Conservation (phyloP, 768 basidiomycete species). For the Xerocomellus amylosporus region DNA sequence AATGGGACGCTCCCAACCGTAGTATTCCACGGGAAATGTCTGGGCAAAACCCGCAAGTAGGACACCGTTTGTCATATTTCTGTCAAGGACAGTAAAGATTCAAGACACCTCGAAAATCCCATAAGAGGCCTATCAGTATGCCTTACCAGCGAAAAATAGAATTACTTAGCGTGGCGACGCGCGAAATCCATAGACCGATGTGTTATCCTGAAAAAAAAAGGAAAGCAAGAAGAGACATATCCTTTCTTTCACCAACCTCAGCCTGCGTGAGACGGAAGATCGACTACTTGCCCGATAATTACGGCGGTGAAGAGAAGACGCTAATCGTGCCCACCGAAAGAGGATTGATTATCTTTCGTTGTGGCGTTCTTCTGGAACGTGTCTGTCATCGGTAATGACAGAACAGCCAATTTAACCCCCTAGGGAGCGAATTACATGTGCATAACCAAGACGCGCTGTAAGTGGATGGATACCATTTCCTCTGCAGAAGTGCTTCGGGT, state of each 20-base stretch:
- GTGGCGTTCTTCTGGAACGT: constrained; percentile 5
- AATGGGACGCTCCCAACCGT: background rate
- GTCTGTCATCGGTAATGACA: constrained; percentile 19
- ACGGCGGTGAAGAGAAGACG: constrained; percentile 1
- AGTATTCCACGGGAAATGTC: background rate
- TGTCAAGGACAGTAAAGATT: background rate
- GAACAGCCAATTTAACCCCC: background rate
- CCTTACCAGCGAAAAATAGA: background rate
- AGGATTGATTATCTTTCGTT: background rate
- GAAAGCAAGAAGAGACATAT: background rate
- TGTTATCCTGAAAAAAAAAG: background rate
- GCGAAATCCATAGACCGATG: background rate
- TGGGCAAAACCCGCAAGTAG: background rate
- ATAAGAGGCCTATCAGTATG: background rate
- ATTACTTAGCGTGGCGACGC: background rate
- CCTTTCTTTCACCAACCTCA: background rate
- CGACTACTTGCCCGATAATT: constrained; percentile 1
- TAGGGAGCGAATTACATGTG: constrained; percentile 3
- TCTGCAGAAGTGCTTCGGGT: constrained; percentile 3
- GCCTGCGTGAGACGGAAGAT: constrained; percentile 3
- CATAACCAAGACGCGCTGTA: constrained; percentile 4
- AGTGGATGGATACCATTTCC: constrained; percentile 7
- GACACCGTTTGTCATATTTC: background rate
- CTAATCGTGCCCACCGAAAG: constrained; percentile 2
- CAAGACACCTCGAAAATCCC: background rate